Evolutionary conservation across 1,284 basidiomycete genomes (phyloP), one percentile per base, ranked within the genome.

Genomic region (Puccinia polysora): DNA sequence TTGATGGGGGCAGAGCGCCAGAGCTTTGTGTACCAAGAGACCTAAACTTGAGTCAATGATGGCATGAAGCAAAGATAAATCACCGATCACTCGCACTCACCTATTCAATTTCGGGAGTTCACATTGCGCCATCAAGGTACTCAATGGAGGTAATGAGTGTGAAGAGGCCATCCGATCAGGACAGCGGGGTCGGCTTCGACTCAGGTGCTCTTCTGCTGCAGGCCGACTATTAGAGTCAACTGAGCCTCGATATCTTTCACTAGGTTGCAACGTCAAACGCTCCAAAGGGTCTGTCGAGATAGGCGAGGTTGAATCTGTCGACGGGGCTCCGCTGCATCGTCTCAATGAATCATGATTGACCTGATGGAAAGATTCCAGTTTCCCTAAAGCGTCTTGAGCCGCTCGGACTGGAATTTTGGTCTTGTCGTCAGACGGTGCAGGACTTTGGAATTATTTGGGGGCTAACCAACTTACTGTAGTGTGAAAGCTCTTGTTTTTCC

Each of bases 381-480:
- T 47, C 3, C 30, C 47, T 23, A 63, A 18, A 28, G 60, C 60
- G 4, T 63, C 60, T 28, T 36, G 47, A 28, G 60, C 60, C 6
- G 25, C 45, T 63, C 40, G 20, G 5, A 50, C 60, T 63, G 30
- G 7, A 45, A 34, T 25, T 55, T 55, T 55, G 23, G 14, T 53
- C 50, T 25, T 4, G n/a, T 56, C 30, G n/a, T 58, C n/a, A 10
- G 34, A 36, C 28, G 23, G 20, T 23, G 55, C 5, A 38, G 38
- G n/a, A 38, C 6, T 32, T 40, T 40, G 15, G 40, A 45, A 45
- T 45, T 10, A 45, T n/a, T n/a, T n/a, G n/a, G n/a, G n/a, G n/a
- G n/a, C n/a, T n/a, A n/a, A n/a, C n/a, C n/a, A 45, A 4, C 60
- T 63, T 28, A 63, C 60, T 45, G 34, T 63, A 63, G 12, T 45